These are phyloP conservation scores for Yarrowia phangngaensis DNA, from an alignment of 805 yeast genomes.

Conservation along the genomic window DNA sequence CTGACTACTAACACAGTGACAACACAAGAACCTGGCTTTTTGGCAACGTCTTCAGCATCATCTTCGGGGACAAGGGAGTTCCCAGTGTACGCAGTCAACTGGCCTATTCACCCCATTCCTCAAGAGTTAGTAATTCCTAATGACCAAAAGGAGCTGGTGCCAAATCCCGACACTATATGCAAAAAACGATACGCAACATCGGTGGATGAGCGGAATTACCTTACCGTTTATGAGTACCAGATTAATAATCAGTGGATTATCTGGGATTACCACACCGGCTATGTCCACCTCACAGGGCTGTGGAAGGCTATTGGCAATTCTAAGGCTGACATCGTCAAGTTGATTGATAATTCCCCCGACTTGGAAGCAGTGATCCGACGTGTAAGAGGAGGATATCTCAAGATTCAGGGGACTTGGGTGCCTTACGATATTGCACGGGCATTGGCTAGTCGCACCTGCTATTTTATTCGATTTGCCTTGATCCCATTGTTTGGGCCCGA, in stretches of 20 bases:
- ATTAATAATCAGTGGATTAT: constrained; percentile 69
- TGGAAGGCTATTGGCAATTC: constrained; percentile 73
- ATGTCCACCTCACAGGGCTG: constrained; percentile 80
- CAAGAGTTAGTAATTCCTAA: constrained; percentile 23
- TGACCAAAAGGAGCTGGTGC: constrained; percentile 28
- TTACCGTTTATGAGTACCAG: constrained; percentile 69
- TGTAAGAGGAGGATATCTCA: constrained; percentile 84
- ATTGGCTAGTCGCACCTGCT: constrained; percentile 72
- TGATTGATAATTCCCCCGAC: constrained; percentile 61
- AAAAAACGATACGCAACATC: constrained; percentile 55
- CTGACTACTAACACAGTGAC: too few species aligned
- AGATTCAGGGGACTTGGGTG: constrained; percentile 93
- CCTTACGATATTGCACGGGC: constrained; percentile 65
- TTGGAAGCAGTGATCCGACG: constrained; percentile 61
- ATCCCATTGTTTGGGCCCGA: constrained; percentile 74
- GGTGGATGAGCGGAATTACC: constrained; percentile 63
- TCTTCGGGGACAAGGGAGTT: constrained; percentile 19
- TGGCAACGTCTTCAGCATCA: constrained; percentile 18
- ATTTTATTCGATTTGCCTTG: constrained; percentile 66
- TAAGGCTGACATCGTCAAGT: constrained; percentile 73
- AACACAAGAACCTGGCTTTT: constrained; percentile 20
- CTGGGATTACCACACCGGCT: constrained; percentile 83
- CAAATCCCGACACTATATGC: constrained; percentile 29
- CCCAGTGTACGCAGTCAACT: constrained; percentile 33
- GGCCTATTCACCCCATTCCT: constrained; percentile 35